Evolutionary conservation across 129 eudicot species (phyloP).

Genomic region (Sambucus nigra): DNA sequence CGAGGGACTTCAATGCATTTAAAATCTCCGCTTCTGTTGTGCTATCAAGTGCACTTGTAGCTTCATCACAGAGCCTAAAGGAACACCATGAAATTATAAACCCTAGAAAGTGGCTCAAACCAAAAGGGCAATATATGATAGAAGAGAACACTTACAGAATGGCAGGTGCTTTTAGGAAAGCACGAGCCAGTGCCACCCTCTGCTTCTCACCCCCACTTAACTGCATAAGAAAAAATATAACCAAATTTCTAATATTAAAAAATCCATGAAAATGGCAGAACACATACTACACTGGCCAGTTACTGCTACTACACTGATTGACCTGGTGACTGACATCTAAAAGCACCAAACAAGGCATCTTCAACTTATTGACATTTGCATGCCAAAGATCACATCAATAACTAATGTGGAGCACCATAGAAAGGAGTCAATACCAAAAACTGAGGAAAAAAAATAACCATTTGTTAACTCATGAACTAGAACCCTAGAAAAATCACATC

Average conservation of each 20-base stretch:
- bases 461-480: too few relatives aligned
- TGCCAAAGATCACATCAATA: too few relatives aligned
- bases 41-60: constrained; percentile 98
- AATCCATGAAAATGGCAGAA: too few relatives aligned
- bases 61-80: constrained; percentile 94
- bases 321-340: not conserved
- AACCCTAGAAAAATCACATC: too few relatives aligned
- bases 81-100: constrained; percentile 2
- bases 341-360: not conserved
- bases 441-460: too few relatives aligned
- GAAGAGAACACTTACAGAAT: constrained; percentile 54
- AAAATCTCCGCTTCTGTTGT: constrained; percentile 93
- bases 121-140: not conserved
- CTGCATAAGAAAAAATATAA: constrained; percentile 33
- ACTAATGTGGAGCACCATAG: too few relatives aligned
- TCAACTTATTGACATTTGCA: not conserved
- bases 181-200: constrained; percentile 88
- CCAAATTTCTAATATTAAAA: not conserved
- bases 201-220: constrained; percentile 99
- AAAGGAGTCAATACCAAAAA: too few relatives aligned
- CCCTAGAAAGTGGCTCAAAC: not conserved
- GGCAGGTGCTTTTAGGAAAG: constrained; percentile 85
- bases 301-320: too few relatives aligned
- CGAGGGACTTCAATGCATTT: constrained; percentile 74
- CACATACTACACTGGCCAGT: too few relatives aligned